phyloP scores from a whole-genome alignment of 202 grass and related monocot genomes.

The Dendrocalamus latiflorus region DNA sequence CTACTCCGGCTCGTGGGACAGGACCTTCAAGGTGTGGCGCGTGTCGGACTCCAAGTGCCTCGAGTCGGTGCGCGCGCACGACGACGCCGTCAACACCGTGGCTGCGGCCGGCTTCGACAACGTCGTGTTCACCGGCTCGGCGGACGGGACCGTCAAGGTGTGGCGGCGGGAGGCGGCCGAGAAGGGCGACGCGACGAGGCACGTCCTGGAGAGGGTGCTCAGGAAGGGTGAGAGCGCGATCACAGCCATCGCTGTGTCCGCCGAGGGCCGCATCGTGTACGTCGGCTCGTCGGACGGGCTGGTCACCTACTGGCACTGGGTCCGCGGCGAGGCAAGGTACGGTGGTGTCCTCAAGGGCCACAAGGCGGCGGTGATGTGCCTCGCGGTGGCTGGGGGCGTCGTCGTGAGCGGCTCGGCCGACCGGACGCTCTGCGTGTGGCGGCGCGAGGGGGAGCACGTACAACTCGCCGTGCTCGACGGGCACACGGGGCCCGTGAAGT shows the following conservation, averaged over 20 bases:
- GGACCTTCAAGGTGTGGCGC: conserved; percentile 74
- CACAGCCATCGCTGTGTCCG: conserved; percentile 44
- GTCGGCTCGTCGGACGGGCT: conserved; percentile 66
- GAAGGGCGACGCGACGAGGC: not conserved
- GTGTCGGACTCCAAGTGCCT: conserved; percentile 64
- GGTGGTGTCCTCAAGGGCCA: conserved; percentile 35
- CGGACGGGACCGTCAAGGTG: conserved; percentile 70
- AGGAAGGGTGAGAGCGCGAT: conserved; percentile 55
- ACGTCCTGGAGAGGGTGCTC: too few species aligned
- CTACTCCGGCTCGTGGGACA: conserved; percentile 81
- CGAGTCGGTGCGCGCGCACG: conserved; percentile 59
- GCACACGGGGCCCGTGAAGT: conserved; percentile 73
- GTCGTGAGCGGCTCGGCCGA: conserved; percentile 74
- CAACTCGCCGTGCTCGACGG: conserved; percentile 30
- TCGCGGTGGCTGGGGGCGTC: conserved; percentile 43
- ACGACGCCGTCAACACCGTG: conserved; percentile 77
- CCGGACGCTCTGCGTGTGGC: conserved; percentile 60
- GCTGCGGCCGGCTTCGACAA: conserved; percentile 36
- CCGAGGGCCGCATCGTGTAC: conserved; percentile 44
- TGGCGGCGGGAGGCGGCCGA: conserved; percentile 40
- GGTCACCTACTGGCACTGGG: conserved; percentile 52
- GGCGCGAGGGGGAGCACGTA: conserved; percentile 35
- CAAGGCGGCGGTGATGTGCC: conserved; percentile 66
- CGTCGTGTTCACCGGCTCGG: conserved; percentile 63
- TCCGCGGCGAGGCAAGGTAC: not conserved